These are phyloP conservation scores for Sedum album DNA, from an alignment of 164 flowering plant species.

Conservation along the genomic window DNA sequence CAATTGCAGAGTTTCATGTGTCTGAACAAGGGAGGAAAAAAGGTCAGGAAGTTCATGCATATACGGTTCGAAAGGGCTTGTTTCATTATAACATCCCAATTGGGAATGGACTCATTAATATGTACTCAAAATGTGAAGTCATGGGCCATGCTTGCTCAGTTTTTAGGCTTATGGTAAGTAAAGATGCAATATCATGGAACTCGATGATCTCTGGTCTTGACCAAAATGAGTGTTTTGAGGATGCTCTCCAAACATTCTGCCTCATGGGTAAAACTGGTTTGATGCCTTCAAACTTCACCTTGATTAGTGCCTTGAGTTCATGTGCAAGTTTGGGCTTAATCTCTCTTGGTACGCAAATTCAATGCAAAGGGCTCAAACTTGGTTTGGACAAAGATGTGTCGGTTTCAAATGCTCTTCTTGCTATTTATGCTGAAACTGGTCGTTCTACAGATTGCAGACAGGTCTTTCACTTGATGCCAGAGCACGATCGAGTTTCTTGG, in stretches of 20 bases:
- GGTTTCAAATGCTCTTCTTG: slow-evolving; percentile 80
- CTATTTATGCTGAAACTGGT: slow-evolving; percentile 54
- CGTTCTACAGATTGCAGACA: slow-evolving; percentile 38
- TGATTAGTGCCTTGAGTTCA: slow-evolving; percentile 79
- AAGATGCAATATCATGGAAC: slow-evolving; percentile 81
- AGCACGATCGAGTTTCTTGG: slow-evolving; percentile 74
- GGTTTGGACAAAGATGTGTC: slow-evolving; percentile 78
- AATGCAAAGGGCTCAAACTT: slow-evolving; percentile 59
- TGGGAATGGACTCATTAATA: slow-evolving; percentile 67
- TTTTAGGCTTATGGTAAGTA: slow-evolving; percentile 44
- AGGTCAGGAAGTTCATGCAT: slow-evolving; percentile 74
- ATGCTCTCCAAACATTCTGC: slow-evolving; percentile 36
- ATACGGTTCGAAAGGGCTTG: slow-evolving; percentile 44
- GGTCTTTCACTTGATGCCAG: slow-evolving; percentile 54
- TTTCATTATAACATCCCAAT: slow-evolving; percentile 31
- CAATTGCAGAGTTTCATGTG: slow-evolving; percentile 45
- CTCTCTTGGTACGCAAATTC: slow-evolving; percentile 49
- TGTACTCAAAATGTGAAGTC: slow-evolving; percentile 76
- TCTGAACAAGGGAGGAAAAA: slow-evolving; percentile 45
- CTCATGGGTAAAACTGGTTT: slow-evolving; percentile 46
- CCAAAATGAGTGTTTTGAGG: slow-evolving; percentile 58
- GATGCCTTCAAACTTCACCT: slow-evolving; percentile 53
- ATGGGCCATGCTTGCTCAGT: slow-evolving; percentile 42
- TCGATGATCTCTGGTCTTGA: slow-evolving; percentile 77
- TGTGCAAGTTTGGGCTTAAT: slow-evolving; percentile 60